Base-by-base conservation (phyloP, 1,284 basidiomycete genomes). In the Gymnopus androsaceus region DNA sequence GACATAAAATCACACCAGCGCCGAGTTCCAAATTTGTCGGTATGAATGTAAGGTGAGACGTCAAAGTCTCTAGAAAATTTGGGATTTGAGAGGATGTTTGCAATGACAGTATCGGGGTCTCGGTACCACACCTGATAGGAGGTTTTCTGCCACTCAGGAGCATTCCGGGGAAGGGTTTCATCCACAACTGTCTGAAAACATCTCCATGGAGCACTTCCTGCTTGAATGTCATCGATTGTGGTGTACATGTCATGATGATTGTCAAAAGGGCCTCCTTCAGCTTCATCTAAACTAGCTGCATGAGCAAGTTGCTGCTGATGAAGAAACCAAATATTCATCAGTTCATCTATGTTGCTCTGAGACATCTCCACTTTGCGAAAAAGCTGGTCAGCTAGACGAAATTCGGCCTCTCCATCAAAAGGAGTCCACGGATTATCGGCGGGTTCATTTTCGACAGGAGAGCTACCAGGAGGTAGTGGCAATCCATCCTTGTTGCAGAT, bases 221-320 rank as follows among this genome's bases (percentile, higher is more conserved):
- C 46, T 37, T 63, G 55, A n/a, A 67, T 69, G 1, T 54, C n/a
- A 45, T 72, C 68, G 47, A 72, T 70, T 6, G 63, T 66, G 1
- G 53, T 47, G 46, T 67, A 65, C 1, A 72, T 42, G 3, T 67
- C 57, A 7, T 60, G 47, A 15, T 57, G 30, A 4, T 49, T 59
- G 53, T 58, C 61, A 62, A 68, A 72, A 0, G 69, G 68, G 2
- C 61, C 42, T 14, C 46, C 46, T 56, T 61, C 37, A 14, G 6
- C 3, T 1, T 2, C 19, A 25, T 21, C 23, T 15, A 3, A 19
- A 44, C 56, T 34, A 21, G 25, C 5, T 3, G 1, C 4, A 15
- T 46, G 44, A 1, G 15, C 11, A 9, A 4, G 44, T 53, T 38
- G n/a, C 48, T 38, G 21, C 40, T 49, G 28, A 5, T 25, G 49